These are phyloP conservation scores for Chlorella sorokiniana DNA, from an alignment of 139 green algal genomes.

Conservation along the genomic window DNA sequence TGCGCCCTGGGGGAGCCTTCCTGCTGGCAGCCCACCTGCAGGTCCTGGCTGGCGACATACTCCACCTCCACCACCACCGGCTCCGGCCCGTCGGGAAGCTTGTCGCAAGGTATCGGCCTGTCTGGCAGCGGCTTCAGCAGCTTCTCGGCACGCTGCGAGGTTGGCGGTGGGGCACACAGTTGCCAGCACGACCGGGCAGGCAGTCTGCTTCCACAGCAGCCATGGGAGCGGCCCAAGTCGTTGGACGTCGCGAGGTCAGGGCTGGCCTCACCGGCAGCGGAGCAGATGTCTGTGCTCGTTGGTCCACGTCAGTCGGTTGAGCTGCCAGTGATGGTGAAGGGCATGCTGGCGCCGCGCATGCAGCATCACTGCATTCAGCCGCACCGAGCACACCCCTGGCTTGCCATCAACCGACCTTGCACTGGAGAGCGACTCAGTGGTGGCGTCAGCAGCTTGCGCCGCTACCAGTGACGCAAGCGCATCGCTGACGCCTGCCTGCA, in stretches of 20 bases:
- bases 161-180: not conserved
- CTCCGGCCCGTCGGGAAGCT: conserved; percentile 56
- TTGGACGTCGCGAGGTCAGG: no score
- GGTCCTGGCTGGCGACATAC: conserved; percentile 37
- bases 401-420: no score
- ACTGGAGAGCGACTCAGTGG: no score
- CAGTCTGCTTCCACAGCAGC: not conserved
- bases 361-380: not conserved
- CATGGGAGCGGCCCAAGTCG: no score
- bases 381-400: no score
- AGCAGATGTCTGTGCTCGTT: not conserved
- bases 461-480: not conserved
- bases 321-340: no score
- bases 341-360: not conserved
- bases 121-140: conserved; percentile 39
- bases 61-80: conserved; percentile 53
- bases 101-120: conserved; percentile 14
- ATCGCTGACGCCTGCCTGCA: not conserved
- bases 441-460: not conserved
- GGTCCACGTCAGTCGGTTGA: not conserved
- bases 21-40: no score
- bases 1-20: no score
- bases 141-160: conserved; percentile 22
- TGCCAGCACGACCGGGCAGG: not conserved
- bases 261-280: not conserved